These are phyloP conservation scores for Sordaria brevicollis DNA, from an alignment of 495 filamentous ascomycete genomes.

Conservation along the genomic window DNA sequence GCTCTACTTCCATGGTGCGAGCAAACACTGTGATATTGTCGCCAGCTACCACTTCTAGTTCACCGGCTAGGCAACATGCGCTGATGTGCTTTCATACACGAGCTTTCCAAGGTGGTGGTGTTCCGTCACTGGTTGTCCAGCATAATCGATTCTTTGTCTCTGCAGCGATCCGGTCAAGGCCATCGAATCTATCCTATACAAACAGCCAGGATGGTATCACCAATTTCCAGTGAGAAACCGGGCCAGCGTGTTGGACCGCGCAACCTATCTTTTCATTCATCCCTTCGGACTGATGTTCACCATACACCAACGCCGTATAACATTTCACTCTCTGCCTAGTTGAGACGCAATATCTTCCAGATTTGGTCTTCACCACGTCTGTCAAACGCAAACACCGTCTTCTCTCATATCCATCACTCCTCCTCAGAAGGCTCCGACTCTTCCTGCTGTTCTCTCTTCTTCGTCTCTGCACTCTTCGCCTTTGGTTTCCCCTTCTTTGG, in stretches of 20 bases:
- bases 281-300: background rate
- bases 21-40: background rate
- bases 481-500: conserved; percentile 37
- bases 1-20: background rate
- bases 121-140: background rate
- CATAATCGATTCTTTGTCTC: background rate
- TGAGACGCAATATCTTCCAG: background rate
- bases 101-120: background rate
- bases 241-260: background rate
- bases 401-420: background rate
- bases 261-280: background rate
- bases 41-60: background rate
- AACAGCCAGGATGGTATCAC: background rate
- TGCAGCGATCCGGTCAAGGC: background rate
- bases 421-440: background rate
- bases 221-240: background rate
- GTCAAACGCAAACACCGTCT: background rate
- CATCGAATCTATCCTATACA: background rate
- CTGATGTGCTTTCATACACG: background rate
- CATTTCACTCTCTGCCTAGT: background rate
- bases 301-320: background rate
- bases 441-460: conserved; percentile 11
- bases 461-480: conserved; percentile 22
- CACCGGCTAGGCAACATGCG: background rate
- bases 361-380: background rate